Conservation (phyloP, 371 early-diverging fungal genomes). For the Lichtheimia ornata region DNA sequence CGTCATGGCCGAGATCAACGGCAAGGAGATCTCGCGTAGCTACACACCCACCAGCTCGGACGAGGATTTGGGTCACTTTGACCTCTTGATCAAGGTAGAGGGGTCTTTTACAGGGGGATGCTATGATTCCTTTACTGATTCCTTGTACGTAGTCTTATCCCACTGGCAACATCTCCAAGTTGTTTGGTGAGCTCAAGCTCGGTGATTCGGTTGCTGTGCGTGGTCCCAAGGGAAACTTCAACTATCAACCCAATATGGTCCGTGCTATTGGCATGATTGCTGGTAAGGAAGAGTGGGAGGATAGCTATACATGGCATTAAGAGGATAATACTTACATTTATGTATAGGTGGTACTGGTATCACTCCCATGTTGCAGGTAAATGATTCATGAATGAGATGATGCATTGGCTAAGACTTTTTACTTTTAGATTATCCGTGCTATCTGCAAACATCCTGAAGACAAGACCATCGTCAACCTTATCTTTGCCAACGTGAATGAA, state of each 20-base stretch:
- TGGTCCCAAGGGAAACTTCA: slow-evolving; percentile 93
- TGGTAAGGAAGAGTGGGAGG: slow-evolving; percentile 22
- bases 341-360: slow-evolving; percentile 77
- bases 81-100: slow-evolving; percentile 88
- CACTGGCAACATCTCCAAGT: slow-evolving; percentile 82
- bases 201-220: slow-evolving; percentile 83
- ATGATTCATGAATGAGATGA: background rate
- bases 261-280: slow-evolving; percentile 76
- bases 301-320: background rate
- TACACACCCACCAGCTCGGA: slow-evolving; percentile 92
- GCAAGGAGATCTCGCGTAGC: slow-evolving; percentile 85
- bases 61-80: slow-evolving; percentile 86
- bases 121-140: background rate
- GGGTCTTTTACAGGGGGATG: background rate
- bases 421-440: slow-evolving; percentile 72
- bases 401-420: background rate
- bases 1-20: slow-evolving; percentile 82
- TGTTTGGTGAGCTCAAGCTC: slow-evolving; percentile 71
- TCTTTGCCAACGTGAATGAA: slow-evolving; percentile 90
- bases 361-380: slow-evolving; percentile 91
- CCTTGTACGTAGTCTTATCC: slow-evolving; percentile 70
- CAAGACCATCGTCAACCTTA: slow-evolving; percentile 78
- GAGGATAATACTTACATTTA: background rate
- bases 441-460: slow-evolving; percentile 84
- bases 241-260: slow-evolving; percentile 83